Evolutionary conservation across 73 alveolate genomes (phyloP).

Genomic region (Paramecium biaurelia): DNA sequence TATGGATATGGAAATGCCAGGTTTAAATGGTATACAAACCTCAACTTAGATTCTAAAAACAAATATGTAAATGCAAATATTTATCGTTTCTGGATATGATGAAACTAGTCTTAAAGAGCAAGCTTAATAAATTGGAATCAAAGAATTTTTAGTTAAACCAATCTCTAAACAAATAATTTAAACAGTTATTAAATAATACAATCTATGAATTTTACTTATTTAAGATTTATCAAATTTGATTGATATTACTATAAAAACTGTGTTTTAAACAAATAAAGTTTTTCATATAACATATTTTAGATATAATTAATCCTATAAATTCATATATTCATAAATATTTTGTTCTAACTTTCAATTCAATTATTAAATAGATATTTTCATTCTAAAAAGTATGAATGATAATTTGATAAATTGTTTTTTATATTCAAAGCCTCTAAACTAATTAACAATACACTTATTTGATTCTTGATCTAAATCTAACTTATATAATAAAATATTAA

Average conservation of each 20-base stretch:
- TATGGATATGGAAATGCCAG: slow-evolving; percentile 58
- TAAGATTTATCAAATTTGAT: background rate
- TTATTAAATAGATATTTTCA: no score
- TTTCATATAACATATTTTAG: background rate
- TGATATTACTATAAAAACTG: background rate
- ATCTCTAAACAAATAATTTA: background rate
- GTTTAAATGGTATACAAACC: background rate
- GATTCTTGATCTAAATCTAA: background rate
- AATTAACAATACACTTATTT: background rate
- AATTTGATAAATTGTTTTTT: no score
- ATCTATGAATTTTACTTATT: background rate
- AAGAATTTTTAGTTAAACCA: slow-evolving; percentile 8
- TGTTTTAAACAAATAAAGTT: no score
- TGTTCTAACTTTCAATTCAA: no score
- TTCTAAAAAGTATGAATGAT: no score
- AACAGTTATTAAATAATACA: background rate
- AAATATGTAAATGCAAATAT: background rate
- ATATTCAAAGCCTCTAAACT: no score
- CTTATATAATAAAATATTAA: background rate
- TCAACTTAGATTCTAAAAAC: background rate
- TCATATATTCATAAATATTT: no score
- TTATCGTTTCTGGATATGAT: background rate
- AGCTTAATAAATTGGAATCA: background rate
- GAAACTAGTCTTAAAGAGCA: background rate
- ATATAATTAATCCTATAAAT: no score